Evolutionary conservation across 2,329 filamentous ascomycete genomes (phyloP), one percentile per base, ranked within the genome.

Genomic region (Venturiaceae sp.): DNA sequence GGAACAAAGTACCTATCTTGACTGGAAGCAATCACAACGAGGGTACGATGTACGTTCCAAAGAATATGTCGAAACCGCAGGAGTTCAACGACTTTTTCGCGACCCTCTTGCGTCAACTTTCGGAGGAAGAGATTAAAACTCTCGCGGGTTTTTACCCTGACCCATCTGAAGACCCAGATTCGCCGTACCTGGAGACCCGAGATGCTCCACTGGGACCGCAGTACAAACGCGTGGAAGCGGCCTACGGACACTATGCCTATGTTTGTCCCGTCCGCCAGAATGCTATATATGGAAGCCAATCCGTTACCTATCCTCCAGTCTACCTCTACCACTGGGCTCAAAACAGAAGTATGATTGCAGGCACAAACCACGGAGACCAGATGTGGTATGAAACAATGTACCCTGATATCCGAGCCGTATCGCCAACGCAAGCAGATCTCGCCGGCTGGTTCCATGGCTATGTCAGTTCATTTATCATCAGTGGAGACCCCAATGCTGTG

Each of bases 161-260:
- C 60, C 82, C 84, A 0, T 72, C 71, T 16, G 70, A 68, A 1
- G 58, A 73, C 60, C 63, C 67, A 0, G 64, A 66, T 3, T 77
- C 73, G 11, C 70, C 72, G 2, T 82, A 80, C 60, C 62, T 64
- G 54, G 69, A 72, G 52, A 70, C 59, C 60, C 72, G 61, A 64
- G 71, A 26, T 32, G 28, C 66, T 9, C 70, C 71, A 32, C 69
- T 77, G n/a, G 82, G 82, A 1, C 62, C 72, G 5, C 81, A 85
- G 66, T 86, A 80, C 71, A 75, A 75, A 55, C 76, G 83, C 1
- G 70, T 84, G 3, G 80, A 83, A 63, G 79, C 80, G 9, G 82
- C 81, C 0, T 87, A 87, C 66, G 80, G 77, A 0, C 80, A 86
- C 65, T 86, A 83, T 64, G 83, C 82, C 0, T 86, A 86, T 64